phyloP scores from a whole-genome alignment of 2,329 filamentous ascomycete genomes.

The Verticillium tricorpus region DNA sequence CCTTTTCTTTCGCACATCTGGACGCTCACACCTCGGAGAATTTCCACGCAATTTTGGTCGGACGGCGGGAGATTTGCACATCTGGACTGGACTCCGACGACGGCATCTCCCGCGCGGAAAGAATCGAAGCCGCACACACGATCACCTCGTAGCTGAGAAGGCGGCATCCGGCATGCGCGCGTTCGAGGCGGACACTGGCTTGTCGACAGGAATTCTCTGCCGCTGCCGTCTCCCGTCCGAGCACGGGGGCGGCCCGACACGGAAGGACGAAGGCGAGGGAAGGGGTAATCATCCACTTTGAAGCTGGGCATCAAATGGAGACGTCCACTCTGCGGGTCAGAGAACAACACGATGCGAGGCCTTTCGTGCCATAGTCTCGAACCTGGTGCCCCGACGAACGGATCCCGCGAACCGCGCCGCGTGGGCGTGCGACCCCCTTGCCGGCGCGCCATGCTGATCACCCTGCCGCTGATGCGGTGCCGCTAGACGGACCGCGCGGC shows the following conservation, averaged over 20 bases:
- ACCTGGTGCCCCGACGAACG: conserved; percentile 4
- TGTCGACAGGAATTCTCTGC: conserved; percentile 33
- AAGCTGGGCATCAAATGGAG: conserved; percentile 21
- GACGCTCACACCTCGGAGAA: neutral
- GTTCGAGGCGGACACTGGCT: conserved; percentile 35
- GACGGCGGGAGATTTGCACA: conserved; percentile 10
- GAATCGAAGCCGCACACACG: conserved; percentile 2
- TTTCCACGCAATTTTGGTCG: conserved; percentile 8
- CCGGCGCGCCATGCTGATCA: conserved; percentile 11
- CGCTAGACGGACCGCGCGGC: conserved; percentile 10
- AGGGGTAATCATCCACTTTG: conserved; percentile 17
- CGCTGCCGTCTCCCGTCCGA: conserved; percentile 15
- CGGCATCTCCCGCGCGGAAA: conserved; percentile 8
- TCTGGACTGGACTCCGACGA: conserved; percentile 24
- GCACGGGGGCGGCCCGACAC: conserved; percentile 9
- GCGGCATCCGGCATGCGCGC: conserved; percentile 35
- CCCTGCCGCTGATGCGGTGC: conserved; percentile 8
- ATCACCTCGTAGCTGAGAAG: conserved; percentile 28
- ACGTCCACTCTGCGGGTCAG: conserved; percentile 22
- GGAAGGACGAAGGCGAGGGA: conserved; percentile 21
- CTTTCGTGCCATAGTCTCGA: conserved; percentile 8
- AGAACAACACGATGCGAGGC: conserved; percentile 17
- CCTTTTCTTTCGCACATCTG: conserved; percentile 7
- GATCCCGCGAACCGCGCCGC: neutral
- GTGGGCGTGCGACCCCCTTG: conserved; percentile 5